Base-by-base conservation (phyloP, 2,329 filamentous ascomycete genomes). In the Pseudocercospora cruenta region DNA sequence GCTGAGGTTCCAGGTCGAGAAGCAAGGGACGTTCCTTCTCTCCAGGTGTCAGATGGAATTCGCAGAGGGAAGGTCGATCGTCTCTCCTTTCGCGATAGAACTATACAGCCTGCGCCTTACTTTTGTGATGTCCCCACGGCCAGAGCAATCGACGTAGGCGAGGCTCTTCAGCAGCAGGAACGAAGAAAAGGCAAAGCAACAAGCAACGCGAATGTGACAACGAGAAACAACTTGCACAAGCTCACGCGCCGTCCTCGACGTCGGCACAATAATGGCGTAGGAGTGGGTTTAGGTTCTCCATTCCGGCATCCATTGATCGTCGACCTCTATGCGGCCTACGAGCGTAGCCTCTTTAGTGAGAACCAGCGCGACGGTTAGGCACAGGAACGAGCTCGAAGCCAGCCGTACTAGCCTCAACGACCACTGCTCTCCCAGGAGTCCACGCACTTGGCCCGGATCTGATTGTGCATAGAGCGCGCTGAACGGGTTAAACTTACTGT, bases 381-480 rank as follows among this genome's bases (percentile, higher is more conserved):
- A 26, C 24, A 26, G 4, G 53, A 31, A 31, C 28, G 24, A 31
- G 24, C 26, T 16, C 53, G 26, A 12, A 4, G 24, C 53, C 53
- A 4, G 24, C 53, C 53, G 19, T 57, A 14, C 53, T 57, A 57
- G 53, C 53, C 53, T n/a, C 53, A 57, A 57, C 53, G 53, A 57
- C 53, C 26, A 57, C 53, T 36, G 53, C 16, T 21, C 24, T 36
- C 53, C 53, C 10, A n/a, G 53, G 53, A 31, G 21, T 36, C 12
- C 24, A 57, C 24, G 21, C 53, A n/a, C 43, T 26, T 26, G 24
- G 24, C 24, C 24, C 24, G 24, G 24, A 26, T 26, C 24, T 26
- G 24, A 26, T 26, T 26, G 24, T 26, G 24, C 24, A 16, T 21
- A 33, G 14, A n/a, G 16, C 16, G 28, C 53, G 8, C 24, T 33